These are phyloP conservation scores for Clarkia xantiana DNA, from an alignment of 345 rosid genomes.

Conservation along the genomic window DNA sequence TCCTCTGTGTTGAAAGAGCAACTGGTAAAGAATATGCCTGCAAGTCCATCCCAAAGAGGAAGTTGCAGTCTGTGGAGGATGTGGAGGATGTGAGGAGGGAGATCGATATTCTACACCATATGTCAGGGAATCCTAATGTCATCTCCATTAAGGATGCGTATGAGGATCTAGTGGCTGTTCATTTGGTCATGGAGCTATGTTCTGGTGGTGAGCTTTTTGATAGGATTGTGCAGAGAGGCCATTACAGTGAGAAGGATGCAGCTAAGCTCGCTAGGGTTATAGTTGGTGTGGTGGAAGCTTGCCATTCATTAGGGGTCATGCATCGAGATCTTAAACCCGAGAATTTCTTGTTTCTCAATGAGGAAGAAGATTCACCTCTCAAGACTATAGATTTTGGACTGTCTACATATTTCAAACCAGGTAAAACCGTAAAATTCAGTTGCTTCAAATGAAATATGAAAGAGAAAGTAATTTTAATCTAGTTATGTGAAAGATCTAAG, in stretches of 20 bases:
- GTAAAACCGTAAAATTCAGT: too few relatives aligned
- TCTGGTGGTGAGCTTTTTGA: constrained; percentile 87
- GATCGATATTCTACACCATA: constrained; percentile 82
- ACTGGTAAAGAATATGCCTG: constrained; percentile 72
- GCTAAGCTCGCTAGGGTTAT: constrained; percentile 54
- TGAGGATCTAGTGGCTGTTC: constrained; percentile 75
- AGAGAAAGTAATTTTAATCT: too few relatives aligned
- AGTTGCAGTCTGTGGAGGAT: constrained; percentile 43
- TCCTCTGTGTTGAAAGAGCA: constrained; percentile 53
- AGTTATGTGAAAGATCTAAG: too few relatives aligned
- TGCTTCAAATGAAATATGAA: too few relatives aligned
- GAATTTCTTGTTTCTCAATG: constrained; percentile 59
- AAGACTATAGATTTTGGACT: constrained; percentile 82
- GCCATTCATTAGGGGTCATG: constrained; percentile 73
- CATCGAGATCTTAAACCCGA: constrained; percentile 86
- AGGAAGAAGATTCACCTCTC: constrained; percentile 56
- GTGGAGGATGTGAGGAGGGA: constrained; percentile 89
- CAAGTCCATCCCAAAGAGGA: constrained; percentile 81
- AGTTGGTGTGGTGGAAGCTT: constrained; percentile 56
- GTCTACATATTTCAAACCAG: constrained; percentile 49
- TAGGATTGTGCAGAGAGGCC: constrained; percentile 59
- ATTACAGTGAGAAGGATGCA: constrained; percentile 65
- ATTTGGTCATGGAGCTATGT: constrained; percentile 88
- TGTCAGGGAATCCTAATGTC: constrained; percentile 55
- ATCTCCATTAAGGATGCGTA: constrained; percentile 68